These are phyloP conservation scores for Neolentinus lepideus DNA, from an alignment of 1,284 basidiomycete genomes.

Conservation along the genomic window DNA sequence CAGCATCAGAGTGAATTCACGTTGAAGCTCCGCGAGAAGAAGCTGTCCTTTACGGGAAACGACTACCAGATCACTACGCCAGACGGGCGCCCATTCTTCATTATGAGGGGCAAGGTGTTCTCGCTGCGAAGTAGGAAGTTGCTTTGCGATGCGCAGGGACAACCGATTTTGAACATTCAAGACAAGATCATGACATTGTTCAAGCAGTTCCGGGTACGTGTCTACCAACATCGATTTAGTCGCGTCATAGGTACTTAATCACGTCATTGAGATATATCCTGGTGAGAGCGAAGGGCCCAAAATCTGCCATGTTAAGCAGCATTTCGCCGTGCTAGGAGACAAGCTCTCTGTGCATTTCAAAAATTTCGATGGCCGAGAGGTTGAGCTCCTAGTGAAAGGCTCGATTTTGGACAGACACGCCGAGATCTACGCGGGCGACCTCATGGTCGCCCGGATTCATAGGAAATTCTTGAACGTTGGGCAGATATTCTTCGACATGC, in stretches of 20 bases:
- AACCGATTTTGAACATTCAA: neutral
- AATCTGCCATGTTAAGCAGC: neutral
- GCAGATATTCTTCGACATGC: neutral
- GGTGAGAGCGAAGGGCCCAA: neutral
- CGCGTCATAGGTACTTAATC: neutral
- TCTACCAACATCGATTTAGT: too few species aligned
- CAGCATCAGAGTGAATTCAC: conserved; percentile 1
- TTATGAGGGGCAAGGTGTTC: neutral
- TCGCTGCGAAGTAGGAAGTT: neutral
- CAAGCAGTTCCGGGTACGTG: neutral
- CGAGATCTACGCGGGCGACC: neutral
- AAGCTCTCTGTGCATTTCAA: neutral
- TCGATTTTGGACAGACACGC: neutral
- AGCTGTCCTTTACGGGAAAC: neutral
- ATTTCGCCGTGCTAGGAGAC: neutral
- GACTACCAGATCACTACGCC: neutral
- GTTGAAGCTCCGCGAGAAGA: conserved; percentile 2
- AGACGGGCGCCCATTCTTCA: neutral
- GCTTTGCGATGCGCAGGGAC: neutral
- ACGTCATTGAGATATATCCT: neutral
- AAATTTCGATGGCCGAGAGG: neutral
- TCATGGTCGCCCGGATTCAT: neutral
- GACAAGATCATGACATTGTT: neutral
- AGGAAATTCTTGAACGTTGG: conserved; percentile 2
- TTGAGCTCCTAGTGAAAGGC: neutral